Evolutionary conservation across 345 rosid genomes (phyloP), one percentile per base, ranked within the genome.

Genomic region (Eucalyptus sp.): DNA sequence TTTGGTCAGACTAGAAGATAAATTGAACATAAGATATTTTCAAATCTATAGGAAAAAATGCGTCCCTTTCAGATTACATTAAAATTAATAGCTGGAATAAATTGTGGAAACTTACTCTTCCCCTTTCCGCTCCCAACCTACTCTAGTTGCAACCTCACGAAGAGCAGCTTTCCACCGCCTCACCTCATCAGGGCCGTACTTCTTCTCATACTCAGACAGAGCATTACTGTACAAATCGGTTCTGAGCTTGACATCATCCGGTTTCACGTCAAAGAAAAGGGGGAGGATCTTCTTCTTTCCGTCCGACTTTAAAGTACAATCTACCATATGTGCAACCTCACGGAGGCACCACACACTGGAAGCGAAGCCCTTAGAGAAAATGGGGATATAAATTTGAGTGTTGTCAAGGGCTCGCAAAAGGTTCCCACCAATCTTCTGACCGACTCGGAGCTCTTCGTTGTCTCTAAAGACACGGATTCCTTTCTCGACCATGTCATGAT

Each of bases 391-490:
- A 1, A 62, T 62, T 62, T 24, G 68, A 62, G 4, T 27, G 33
- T 62, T 0, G 2, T 27, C 33, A 6, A 62, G 68, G 68, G 7
- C 14, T 62, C 3, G 31, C 17, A 29, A 1, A 62, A 62, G 58
- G 10, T 25, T 13, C 3, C 17, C 13, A 27, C 17, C 5, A 10
- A 5, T 62, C 33, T 62, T 0, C 1, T 62, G 2, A 3, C 68
- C 17, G 8, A 62, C 0, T 27, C 4, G 14, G 68, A 62, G 33
- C 17, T 27, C 68, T 6, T 62, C 6, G 4, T 62, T 1, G 8
- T 62, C 68, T 62, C 5, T 13, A 13, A 13, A 62, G 33, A 62
- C 68, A 0, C 68, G 33, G 16, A 62, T 62, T 29, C 33, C 68
- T 62, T 27, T 62, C 68, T 62, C 33, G 0, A 2, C 6, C 33